Evolutionary conservation across 2,329 filamentous ascomycete species (phyloP), one percentile per base, ranked within the genome.

Genomic region (Hortaea sp.): DNA sequence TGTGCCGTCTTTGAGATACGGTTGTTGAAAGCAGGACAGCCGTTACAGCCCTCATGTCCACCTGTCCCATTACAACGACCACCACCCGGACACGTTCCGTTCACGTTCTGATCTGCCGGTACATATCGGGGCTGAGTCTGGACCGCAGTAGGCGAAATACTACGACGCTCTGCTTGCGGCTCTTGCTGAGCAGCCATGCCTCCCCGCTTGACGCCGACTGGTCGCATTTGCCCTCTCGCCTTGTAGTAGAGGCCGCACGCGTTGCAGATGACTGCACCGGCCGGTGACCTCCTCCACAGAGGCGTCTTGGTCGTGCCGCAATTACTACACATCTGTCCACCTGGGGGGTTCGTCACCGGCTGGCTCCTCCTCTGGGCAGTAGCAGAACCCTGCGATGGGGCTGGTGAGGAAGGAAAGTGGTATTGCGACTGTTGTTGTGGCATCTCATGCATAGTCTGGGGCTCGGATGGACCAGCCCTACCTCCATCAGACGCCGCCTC

Each of bases 11-110:
- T 97, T 31, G 90, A 85, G 35, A 97, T 82, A 44, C 92, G 81
- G 62, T 98, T 98, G 73, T 98, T 98, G 73, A 87, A 98, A 2
- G 92, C 92, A 32, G 92, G 92, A 62, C 92, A 98, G 9, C 92
- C 92, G 63, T 87, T 88, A 65, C 92, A 98, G 13, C 88, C 90
- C 62, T 94, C 87, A 30, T 92, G 88, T 44, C 92, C 92, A 39
- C 92, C 92, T 20, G 92, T 97, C 41, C 92, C 92, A 64, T 98
- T 97, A 65, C 92, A 98, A 48, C 84, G 84, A 35, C 92, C 92
- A 51, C 90, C 90, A 34, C 92, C 92, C 10, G 92, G 92, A 65
- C 92, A 98, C 9, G 89, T 94, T n/a, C 92, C 92, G 39, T 80
- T 78, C 4, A 81, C 72, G 39, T 78, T 82, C 55, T 85, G 81